phyloP scores from a whole-genome alignment of 768 basidiomycete genomes.

The Daedalea quercina region DNA sequence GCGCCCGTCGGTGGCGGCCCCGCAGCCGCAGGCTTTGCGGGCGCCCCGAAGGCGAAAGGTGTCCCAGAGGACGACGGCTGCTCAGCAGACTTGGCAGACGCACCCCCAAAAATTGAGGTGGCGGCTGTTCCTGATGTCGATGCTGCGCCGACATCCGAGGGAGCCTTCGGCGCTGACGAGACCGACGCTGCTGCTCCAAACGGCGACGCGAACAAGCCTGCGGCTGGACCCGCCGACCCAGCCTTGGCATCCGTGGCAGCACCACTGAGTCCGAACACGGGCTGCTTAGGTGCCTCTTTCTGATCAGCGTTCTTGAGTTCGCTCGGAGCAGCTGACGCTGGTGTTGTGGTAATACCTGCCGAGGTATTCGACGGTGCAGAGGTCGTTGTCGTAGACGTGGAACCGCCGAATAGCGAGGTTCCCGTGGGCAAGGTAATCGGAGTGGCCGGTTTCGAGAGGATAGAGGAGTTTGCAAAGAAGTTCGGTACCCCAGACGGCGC shows the following conservation, averaged over 20 bases:
- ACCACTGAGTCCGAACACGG: no score
- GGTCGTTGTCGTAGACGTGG: not conserved
- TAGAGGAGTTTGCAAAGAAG: slow-evolving; percentile 54
- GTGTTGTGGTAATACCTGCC: no score
- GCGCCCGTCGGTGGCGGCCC: slow-evolving; percentile 1
- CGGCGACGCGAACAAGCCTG: not conserved
- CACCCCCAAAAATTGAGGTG: slow-evolving; percentile 2
- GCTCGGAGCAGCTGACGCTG: not conserved
- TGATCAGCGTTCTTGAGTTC: no score
- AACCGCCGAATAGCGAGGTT: not conserved
- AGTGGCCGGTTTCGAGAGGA: slow-evolving; percentile 31
- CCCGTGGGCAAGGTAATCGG: slow-evolving; percentile 8
- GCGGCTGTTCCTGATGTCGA: not conserved
- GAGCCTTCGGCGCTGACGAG: not conserved
- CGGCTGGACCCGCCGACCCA: not conserved
- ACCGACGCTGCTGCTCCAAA: not conserved
- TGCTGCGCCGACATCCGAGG: no score
- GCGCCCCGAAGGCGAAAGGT: slow-evolving; percentile 10
- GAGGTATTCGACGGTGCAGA: not conserved
- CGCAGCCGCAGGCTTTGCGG: slow-evolving; percentile 9
- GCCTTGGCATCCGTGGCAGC: no score
- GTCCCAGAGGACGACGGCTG: not conserved
- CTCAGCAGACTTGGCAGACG: slow-evolving; percentile 9
- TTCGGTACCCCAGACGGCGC: slow-evolving; percentile 39
- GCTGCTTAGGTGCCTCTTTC: no score